These are phyloP conservation scores for Parmelia sp. DNA, from an alignment of 495 filamentous ascomycete species.

Conservation along the genomic window DNA sequence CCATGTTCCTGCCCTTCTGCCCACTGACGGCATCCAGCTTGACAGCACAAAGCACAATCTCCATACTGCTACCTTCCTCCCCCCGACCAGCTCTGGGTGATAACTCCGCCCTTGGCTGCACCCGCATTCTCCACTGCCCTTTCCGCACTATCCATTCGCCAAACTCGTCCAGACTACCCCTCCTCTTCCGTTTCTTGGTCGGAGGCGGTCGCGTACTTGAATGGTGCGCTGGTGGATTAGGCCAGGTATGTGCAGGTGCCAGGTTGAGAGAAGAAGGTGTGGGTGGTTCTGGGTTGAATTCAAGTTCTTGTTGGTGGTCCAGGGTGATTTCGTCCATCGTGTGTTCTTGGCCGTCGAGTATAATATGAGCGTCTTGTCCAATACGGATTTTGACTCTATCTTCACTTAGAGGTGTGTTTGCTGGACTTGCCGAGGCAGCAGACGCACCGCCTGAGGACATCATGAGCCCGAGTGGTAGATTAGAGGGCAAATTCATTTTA, in stretches of 20 bases:
- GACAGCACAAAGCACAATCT: slow-evolving; percentile 67
- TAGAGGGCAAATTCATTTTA: slow-evolving; percentile 67
- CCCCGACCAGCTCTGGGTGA: slow-evolving; percentile 5
- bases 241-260: slow-evolving; percentile 6
- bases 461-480: slow-evolving; percentile 60
- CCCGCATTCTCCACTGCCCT: slow-evolving; percentile 75
- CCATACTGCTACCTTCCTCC: slow-evolving; percentile 36
- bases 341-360: slow-evolving; percentile 58
- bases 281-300: neutral
- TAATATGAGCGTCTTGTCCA: slow-evolving; percentile 60
- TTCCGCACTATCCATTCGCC: slow-evolving; percentile 66
- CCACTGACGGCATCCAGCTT: slow-evolving; percentile 71
- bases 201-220: slow-evolving; percentile 24
- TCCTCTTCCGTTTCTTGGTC: slow-evolving; percentile 47
- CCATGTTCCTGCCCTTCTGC: slow-evolving; percentile 61
- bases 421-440: slow-evolving; percentile 52
- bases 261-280: neutral
- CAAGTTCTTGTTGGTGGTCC: slow-evolving; percentile 14
- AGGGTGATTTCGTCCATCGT: slow-evolving; percentile 20
- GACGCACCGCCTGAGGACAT: slow-evolving; percentile 49
- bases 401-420: slow-evolving; percentile 64
- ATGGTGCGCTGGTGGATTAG: slow-evolving; percentile 5
- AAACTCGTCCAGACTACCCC: slow-evolving; percentile 28
- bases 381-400: slow-evolving; percentile 63
- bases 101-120: slow-evolving; percentile 43